A percentile compares a stretch with the other conserved stretches of the same genome.
Conservation (phyloP, 371 early-diverging fungal species). For the Choanephora cucurbitarum region DNA sequence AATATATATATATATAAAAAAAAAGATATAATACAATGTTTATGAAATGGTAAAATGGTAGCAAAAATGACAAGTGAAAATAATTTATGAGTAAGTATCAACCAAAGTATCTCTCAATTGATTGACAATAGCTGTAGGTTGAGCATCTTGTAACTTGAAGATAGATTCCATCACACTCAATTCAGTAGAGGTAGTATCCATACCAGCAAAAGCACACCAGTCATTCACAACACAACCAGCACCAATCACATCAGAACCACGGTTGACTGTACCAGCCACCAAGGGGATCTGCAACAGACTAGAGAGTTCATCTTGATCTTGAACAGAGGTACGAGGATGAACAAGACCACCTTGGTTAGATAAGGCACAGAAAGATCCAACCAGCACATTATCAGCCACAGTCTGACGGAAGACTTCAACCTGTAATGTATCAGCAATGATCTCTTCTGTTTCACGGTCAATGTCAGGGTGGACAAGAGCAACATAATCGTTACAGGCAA, state of each 20-base stretch:
- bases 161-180: constrained; percentile 98
- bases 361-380: constrained; percentile 97
- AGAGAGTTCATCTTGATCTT: constrained; percentile 99
- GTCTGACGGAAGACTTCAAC: constrained; percentile 99
- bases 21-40: too few relatives aligned
- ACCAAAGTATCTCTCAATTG: constrained; percentile 92
- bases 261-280: constrained; percentile 99
- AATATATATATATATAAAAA: too few relatives aligned
- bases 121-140: constrained; percentile 87
- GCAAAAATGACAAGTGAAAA: neutral
- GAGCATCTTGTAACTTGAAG: constrained; percentile 94
- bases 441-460: constrained; percentile 98
- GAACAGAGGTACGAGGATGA: constrained; percentile 95
- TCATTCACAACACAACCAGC: constrained; percentile 99
- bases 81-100: constrained; percentile 76
- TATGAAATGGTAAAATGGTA: too few relatives aligned
- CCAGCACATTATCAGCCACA: constrained; percentile 98
- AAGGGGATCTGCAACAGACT: constrained; percentile 96
- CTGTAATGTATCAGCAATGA: constrained; percentile 96
- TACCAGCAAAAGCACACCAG: constrained; percentile 98
- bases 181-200: constrained; percentile 98
- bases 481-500: constrained; percentile 99
- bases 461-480: constrained; percentile 99
- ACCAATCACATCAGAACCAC: constrained; percentile 98
- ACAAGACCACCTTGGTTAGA: constrained; percentile 99